Conservation (phyloP, 495 filamentous ascomycete species). For the Apodospora peruviana region DNA sequence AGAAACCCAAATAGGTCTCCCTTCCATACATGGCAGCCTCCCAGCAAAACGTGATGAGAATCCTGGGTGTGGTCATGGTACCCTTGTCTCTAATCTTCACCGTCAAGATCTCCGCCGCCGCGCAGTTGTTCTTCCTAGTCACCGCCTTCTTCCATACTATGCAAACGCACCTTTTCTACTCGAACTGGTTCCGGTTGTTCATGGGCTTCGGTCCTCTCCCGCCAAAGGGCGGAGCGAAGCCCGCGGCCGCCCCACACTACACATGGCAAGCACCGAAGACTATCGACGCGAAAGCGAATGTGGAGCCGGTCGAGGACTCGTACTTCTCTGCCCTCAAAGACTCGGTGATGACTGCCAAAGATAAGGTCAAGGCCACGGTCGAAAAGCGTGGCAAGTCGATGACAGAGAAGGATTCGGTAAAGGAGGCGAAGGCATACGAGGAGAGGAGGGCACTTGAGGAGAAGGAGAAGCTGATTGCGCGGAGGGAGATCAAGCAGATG, state of each 20-base stretch:
- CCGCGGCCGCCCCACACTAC: constrained; percentile 5
- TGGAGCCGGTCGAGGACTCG: constrained; percentile 11
- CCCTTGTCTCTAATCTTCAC: constrained; percentile 57
- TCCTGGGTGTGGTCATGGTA: constrained; percentile 55
- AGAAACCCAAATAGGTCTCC: constrained; percentile 18
- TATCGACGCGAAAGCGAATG: constrained; percentile 17
- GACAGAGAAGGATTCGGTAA: constrained; percentile 8
- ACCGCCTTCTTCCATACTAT: constrained; percentile 49
- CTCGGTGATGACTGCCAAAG: constrained; percentile 21
- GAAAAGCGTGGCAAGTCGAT: constrained; percentile 11
- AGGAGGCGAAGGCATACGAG: constrained; percentile 40
- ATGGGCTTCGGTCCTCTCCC: constrained; percentile 48
- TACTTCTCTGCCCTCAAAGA: constrained; percentile 18
- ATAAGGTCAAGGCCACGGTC: constrained; percentile 28
- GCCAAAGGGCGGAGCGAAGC: constrained; percentile 25
- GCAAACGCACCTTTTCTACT: constrained; percentile 54
- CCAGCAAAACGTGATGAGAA: constrained; percentile 38
- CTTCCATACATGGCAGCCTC: constrained; percentile 27
- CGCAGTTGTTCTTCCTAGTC: constrained; percentile 68
- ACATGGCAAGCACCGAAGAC: constrained; percentile 25
- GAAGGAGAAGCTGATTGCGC: constrained; percentile 28
- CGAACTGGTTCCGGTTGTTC: constrained; percentile 40
- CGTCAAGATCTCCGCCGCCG: constrained; percentile 55
- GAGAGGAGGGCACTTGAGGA: constrained; percentile 39
- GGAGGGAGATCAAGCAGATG: constrained; percentile 23